Base-by-base conservation (phyloP, 352 stramenopile genomes). In the Globisporangium cederbergense region DNA sequence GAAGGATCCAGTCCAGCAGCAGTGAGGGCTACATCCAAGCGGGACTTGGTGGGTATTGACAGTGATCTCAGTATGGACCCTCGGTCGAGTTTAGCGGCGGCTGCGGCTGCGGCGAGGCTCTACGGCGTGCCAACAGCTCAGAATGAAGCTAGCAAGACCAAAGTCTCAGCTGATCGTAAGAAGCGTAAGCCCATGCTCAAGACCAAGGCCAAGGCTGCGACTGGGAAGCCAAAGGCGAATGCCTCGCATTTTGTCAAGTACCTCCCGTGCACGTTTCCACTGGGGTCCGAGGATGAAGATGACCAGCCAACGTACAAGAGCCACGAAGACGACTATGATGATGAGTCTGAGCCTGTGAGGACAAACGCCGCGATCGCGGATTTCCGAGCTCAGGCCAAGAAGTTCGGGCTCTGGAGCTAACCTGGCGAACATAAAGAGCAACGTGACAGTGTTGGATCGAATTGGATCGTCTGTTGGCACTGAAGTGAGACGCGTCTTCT, bases 321-420 rank as follows among this genome's bases (percentile, higher is more conserved):
- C 8, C 8, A 58, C 66, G 30, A 49, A 51, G 43, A 40, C 56
- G 20, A 38, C 42, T 30, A 45, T 38, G 18, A 16, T 3, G 43
- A 51, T 0, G n/a, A 60, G 13, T 43, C n/a, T 25, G 32, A 45
- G 51, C 3, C 30, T 18, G 13, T 51, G 18, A 22, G 20, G 2
- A 14, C 32, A n/a, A 63, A 8, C 11, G 34, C n/a, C 0, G 62
- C 53, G 53, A 72, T 84, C 32, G 66, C 76, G 22, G 74, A 76
- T 28, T 71, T 84, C n/a, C 74, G 74, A 52, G 51, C 58, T 32
- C 76, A 78, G 30, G 74, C 74, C 0, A 79, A 76, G 36, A 66
- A 72, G n/a, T 64, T 84, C 8, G 74, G 76, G 4, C 61, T 84
- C 1, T 84, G 76, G 76, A 84, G 67, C 58, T 83, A 73, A 55